Evolutionary conservation across 495 filamentous ascomycete species (phyloP).

Genomic region (Xylaria longipes): DNA sequence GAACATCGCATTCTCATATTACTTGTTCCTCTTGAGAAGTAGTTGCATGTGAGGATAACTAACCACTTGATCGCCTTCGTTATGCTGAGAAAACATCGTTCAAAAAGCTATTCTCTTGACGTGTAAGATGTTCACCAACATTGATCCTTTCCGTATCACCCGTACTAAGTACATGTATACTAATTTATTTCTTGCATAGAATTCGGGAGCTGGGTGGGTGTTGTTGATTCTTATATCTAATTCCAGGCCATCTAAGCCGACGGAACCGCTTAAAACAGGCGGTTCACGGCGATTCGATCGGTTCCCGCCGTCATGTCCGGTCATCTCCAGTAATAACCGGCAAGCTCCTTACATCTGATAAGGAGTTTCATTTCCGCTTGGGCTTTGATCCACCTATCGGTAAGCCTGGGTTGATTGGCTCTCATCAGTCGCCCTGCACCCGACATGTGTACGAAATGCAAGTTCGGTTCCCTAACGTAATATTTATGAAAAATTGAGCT

Average conservation of each 20-base stretch:
- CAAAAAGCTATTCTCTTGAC: background rate
- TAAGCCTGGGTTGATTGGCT: constrained; percentile 10
- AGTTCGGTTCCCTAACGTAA: constrained; percentile 33
- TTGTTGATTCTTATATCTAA: background rate
- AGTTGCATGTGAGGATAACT: background rate
- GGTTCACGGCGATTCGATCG: background rate
- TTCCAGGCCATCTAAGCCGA: background rate
- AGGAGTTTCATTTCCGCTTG: background rate
- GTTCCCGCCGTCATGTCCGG: background rate
- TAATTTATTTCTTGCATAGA: constrained; percentile 3
- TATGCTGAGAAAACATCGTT: background rate
- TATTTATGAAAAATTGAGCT: constrained; percentile 32
- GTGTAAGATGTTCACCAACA: background rate
- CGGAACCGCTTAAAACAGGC: background rate
- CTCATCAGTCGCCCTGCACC: constrained; percentile 31
- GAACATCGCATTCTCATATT: constrained; percentile 13
- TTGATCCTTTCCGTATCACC: background rate
- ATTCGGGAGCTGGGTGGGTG: background rate
- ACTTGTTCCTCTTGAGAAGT: constrained; percentile 2
- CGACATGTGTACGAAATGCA: background rate
- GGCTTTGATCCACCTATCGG: background rate
- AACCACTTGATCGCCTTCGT: background rate
- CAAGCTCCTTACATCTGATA: background rate
- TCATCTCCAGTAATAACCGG: constrained; percentile 2
- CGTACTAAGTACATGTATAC: background rate